A percentile compares a stretch with the other conserved stretches of the same genome.
These are phyloP conservation scores for Fistulina hepatica DNA, from an alignment of 1,284 basidiomycete genomes.

Conservation along the genomic window DNA sequence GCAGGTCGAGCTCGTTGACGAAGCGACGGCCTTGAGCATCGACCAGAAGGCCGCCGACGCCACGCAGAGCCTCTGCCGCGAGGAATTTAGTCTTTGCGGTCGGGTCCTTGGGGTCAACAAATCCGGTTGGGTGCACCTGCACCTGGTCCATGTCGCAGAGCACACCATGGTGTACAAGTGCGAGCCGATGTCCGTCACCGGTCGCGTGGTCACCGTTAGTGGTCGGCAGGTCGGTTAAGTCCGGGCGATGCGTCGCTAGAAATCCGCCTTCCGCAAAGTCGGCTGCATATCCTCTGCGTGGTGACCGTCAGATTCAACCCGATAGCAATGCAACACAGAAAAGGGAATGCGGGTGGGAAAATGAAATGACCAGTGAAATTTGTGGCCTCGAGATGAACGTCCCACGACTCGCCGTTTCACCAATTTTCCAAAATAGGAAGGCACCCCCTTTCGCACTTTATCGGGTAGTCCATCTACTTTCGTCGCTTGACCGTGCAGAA, in stretches of 20 bases:
- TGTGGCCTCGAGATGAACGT: too few relatives aligned
- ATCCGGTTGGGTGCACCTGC: slow-evolving; percentile 78
- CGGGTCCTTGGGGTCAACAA: slow-evolving; percentile 80
- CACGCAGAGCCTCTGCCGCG: slow-evolving; percentile 80
- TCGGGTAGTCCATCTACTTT: too few relatives aligned
- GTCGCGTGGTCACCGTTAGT: slow-evolving; percentile 83
- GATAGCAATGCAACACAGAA: too few relatives aligned
- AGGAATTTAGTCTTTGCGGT: slow-evolving; percentile 75
- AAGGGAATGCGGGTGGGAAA: too few relatives aligned
- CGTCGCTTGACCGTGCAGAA: too few relatives aligned
- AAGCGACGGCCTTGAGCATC: slow-evolving; percentile 75
- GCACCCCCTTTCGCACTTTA: too few relatives aligned
- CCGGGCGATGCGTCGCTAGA: slow-evolving; percentile 68
- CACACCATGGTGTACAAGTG: slow-evolving; percentile 44
- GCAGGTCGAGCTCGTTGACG: slow-evolving; percentile 77
- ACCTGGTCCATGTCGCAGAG: slow-evolving; percentile 81
- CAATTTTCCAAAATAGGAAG: too few relatives aligned
- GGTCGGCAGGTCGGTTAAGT: slow-evolving; percentile 69
- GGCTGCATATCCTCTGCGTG: slow-evolving; percentile 77
- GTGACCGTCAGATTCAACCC: too few relatives aligned
- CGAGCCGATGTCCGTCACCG: slow-evolving; percentile 75
- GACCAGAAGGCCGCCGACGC: slow-evolving; percentile 74
- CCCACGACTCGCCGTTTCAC: too few relatives aligned
- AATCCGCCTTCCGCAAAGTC: slow-evolving; percentile 65
- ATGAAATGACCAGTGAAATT: too few relatives aligned